Evolutionary conservation across 805 yeast genomes (phyloP).

Genomic region (Cyberlindnera samutprakarnensis): DNA sequence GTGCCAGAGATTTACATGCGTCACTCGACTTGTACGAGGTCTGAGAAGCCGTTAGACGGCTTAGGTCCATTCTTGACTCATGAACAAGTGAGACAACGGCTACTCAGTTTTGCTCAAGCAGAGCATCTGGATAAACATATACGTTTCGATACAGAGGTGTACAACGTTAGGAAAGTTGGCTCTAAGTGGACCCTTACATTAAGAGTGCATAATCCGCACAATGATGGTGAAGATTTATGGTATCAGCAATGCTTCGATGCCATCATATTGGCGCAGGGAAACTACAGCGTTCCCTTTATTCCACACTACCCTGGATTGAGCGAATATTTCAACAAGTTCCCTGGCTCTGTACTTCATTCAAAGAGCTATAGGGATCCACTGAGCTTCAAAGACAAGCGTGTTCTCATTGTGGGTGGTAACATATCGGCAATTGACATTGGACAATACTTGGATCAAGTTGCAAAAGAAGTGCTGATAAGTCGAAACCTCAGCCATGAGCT

Average conservation of each 20-base stretch:
- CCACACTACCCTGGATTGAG: slow-evolving; percentile 45
- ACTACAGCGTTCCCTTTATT: slow-evolving; percentile 45
- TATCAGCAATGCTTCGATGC: slow-evolving; percentile 45
- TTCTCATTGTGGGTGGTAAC: slow-evolving; percentile 37
- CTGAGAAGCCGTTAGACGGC: slow-evolving; percentile 8
- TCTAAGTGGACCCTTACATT: slow-evolving; percentile 32
- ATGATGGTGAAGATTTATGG: slow-evolving; percentile 27
- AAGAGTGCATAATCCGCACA: slow-evolving; percentile 6
- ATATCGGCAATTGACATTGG: slow-evolving; percentile 38
- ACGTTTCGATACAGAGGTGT: slow-evolving; percentile 34
- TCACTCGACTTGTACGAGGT: slow-evolving; percentile 27
- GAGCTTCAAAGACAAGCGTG: slow-evolving; percentile 31
- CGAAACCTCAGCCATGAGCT: slow-evolving; percentile 62
- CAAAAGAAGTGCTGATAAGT: slow-evolving; percentile 47
- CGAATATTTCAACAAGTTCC: slow-evolving; percentile 31
- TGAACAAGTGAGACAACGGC: slow-evolving; percentile 25
- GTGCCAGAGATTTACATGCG: slow-evolving; percentile 30
- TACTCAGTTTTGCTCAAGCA: slow-evolving; percentile 22
- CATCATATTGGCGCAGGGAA: slow-evolving; percentile 52
- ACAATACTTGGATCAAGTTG: slow-evolving; percentile 33
- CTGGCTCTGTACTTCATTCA: slow-evolving; percentile 44
- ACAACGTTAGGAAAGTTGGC: slow-evolving; percentile 24
- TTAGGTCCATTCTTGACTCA: slow-evolving; percentile 33
- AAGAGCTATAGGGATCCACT: slow-evolving; percentile 39
- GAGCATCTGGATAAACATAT: slow-evolving; percentile 26